Base-by-base conservation (phyloP, 768 basidiomycete genomes). In the Panaeolus papilionaceus region DNA sequence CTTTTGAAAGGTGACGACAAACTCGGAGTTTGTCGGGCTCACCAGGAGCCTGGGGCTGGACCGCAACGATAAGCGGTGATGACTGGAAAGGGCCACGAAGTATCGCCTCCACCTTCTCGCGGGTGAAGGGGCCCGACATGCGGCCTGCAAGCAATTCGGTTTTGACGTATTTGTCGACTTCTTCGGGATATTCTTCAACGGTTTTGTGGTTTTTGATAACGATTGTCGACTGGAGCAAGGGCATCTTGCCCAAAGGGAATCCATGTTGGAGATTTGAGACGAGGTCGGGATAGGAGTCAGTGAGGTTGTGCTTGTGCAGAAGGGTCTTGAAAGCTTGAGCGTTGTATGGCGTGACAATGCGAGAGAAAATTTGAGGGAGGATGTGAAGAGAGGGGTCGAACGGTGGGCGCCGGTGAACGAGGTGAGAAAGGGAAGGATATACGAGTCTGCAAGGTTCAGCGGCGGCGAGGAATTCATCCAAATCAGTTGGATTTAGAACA, bases 221-320 rank as follows among this genome's bases (percentile, higher is more conserved):
- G 40, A 26, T 10, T 0, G 64, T 68, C n/a, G n/a, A n/a, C n/a
- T n/a, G n/a, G n/a, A n/a, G n/a, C n/a, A n/a, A 2, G 33, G 79
- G 77, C 70, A 82, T 77, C 0, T 72, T 28, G 7, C 79, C 78
- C 4, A 82, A 61, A 0, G 77, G 78, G 58, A 82, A 82, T 4
- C 80, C 79, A 12, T 70, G 3, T 0, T 66, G 69, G 7, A 82
- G 74, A 14, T 79, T 79, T 1, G 66, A 5, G 1, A 73, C 64
- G 1, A 82, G 73, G 5, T 69, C 7, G 0, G 80, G 81, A 28
- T 81, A 81, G 26, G 42, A 3, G 2, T 66, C 4, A 4, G 62
- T 39, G 2, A 82, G 71, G 11, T 73, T 61, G 39, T 73, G 69
- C 37, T 67, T 70, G 1, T 18, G 67, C 75, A 64, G 65, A 82